Evolutionary conservation across 352 stramenopile genomes (phyloP).

Genomic region (Phytophthora sojae): DNA sequence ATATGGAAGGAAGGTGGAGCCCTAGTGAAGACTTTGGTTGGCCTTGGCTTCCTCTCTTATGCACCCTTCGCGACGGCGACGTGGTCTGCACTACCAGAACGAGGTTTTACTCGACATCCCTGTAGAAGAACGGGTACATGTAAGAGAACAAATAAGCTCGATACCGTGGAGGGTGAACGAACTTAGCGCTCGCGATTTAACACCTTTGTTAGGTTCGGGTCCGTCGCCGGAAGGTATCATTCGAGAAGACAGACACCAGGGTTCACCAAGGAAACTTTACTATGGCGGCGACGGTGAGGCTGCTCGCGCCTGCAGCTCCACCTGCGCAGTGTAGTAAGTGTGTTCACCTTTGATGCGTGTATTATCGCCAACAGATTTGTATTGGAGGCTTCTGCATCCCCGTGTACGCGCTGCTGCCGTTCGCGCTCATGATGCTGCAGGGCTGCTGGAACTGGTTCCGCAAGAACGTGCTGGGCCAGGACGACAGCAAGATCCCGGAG

Average conservation of each 20-base stretch:
- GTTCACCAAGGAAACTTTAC: background rate
- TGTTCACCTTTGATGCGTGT: background rate
- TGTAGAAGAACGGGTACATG: too few relatives aligned
- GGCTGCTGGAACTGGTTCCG: constrained; percentile 76
- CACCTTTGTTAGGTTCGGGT: background rate
- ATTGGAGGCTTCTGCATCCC: constrained; percentile 84
- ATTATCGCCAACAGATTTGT: constrained; percentile 62
- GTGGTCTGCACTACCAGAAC: too few relatives aligned
- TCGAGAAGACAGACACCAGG: background rate
- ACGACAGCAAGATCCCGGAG: constrained; percentile 54
- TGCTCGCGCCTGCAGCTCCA: too few relatives aligned
- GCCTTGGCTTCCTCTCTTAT: constrained; percentile 19
- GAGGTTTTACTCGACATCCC: too few relatives aligned
- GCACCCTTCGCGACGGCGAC: background rate
- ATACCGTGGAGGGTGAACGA: too few relatives aligned
- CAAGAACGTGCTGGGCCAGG: constrained; percentile 65
- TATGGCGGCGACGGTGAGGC: constrained; percentile 47
- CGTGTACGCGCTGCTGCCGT: constrained; percentile 75
- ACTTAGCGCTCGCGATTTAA: too few relatives aligned
- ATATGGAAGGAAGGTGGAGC: background rate
- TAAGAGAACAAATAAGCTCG: too few relatives aligned
- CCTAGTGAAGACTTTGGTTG: constrained; percentile 26
- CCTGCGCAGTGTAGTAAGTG: too few relatives aligned
- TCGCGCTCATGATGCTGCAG: constrained; percentile 77
- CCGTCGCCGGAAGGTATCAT: background rate